Percentiles rank a stretch among this genome's conserved stretches.
These are phyloP conservation scores for Verticillium dahliae DNA, from an alignment of 2,329 filamentous ascomycete species.

Conservation along the genomic window DNA sequence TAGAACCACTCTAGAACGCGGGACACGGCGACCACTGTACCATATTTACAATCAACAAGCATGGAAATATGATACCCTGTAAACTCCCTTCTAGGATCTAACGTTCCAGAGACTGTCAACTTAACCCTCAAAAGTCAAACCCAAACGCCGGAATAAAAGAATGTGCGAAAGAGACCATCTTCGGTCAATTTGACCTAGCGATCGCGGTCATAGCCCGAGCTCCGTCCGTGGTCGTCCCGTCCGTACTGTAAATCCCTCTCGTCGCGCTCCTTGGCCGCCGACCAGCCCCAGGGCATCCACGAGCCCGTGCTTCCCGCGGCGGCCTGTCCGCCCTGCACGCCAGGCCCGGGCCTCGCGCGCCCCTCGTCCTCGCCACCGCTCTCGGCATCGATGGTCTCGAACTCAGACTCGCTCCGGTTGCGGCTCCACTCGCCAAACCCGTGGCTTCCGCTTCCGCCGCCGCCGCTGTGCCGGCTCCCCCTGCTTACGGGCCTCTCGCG, in stretches of 20 bases:
- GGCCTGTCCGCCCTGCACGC: constrained; percentile 1
- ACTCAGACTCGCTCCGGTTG: constrained; percentile 80
- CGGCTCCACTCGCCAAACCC: constrained; percentile 62
- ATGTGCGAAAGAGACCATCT: no score
- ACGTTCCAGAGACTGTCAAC: neutral
- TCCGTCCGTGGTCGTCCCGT: constrained; percentile 14
- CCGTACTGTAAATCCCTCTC: neutral
- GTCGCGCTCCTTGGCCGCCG: constrained; percentile 19
- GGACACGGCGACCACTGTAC: neutral
- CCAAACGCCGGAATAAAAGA: neutral
- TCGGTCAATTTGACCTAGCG: neutral
- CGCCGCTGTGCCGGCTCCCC: constrained; percentile 30
- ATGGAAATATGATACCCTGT: neutral
- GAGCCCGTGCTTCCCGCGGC: constrained; percentile 23
- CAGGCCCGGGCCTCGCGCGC: constrained; percentile 22
- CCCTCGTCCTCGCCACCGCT: constrained; percentile 48
- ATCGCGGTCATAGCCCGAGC: constrained; percentile 14
- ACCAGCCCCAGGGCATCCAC: constrained; percentile 46
- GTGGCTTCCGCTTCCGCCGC: neutral
- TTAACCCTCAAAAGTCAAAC: neutral
- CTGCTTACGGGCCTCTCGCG: constrained; percentile 12
- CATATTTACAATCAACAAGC: neutral
- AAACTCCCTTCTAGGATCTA: neutral
- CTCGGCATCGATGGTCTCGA: constrained; percentile 80
- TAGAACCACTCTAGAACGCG: neutral